A percentile compares a stretch with the other conserved stretches of the same genome.
Evolutionary conservation across 768 basidiomycete genomes (phyloP).

Genomic region (Lactarius sanguifluus): DNA sequence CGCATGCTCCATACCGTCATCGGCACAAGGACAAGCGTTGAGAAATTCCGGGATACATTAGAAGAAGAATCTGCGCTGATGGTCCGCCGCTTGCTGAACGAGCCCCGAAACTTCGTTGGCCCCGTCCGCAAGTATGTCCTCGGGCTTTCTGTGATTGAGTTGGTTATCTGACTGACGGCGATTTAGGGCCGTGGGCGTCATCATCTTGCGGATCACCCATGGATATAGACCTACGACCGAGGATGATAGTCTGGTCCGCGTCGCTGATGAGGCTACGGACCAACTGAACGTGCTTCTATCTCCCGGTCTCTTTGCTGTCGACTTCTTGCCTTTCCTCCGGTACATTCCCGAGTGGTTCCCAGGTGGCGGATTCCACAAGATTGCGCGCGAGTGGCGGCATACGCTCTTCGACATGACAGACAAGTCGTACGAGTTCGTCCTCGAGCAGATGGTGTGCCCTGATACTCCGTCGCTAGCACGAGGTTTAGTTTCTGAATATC

Average conservation of each 20-base stretch:
- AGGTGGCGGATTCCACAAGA: slow-evolving; percentile 31
- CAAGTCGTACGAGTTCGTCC: slow-evolving; percentile 26
- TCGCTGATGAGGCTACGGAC: slow-evolving; percentile 32
- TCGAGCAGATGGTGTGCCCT: slow-evolving; percentile 25
- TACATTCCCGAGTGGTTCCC: slow-evolving; percentile 32
- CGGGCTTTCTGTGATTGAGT: background rate
- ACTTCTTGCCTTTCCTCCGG: slow-evolving; percentile 32
- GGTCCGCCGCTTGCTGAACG: slow-evolving; percentile 25
- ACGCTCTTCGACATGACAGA: slow-evolving; percentile 26
- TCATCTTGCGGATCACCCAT: slow-evolving; percentile 29
- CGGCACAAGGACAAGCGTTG: slow-evolving; percentile 27
- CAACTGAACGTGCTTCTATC: slow-evolving; percentile 24
- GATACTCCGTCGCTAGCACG: no score
- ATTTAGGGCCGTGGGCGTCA: slow-evolving; percentile 27
- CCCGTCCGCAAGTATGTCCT: slow-evolving; percentile 30
- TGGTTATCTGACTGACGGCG: background rate
- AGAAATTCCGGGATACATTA: slow-evolving; percentile 24
- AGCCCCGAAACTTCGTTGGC: slow-evolving; percentile 26
- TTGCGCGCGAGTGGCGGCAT: slow-evolving; percentile 30
- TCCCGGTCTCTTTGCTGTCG: slow-evolving; percentile 29
- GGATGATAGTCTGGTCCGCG: slow-evolving; percentile 29
- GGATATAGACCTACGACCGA: slow-evolving; percentile 28
- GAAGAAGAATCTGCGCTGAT: slow-evolving; percentile 28
- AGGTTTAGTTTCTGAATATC: background rate
- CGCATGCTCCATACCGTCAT: slow-evolving; percentile 29